phyloP scores from a whole-genome alignment of 2,329 filamentous ascomycete species.

The Laburnicola sp. region DNA sequence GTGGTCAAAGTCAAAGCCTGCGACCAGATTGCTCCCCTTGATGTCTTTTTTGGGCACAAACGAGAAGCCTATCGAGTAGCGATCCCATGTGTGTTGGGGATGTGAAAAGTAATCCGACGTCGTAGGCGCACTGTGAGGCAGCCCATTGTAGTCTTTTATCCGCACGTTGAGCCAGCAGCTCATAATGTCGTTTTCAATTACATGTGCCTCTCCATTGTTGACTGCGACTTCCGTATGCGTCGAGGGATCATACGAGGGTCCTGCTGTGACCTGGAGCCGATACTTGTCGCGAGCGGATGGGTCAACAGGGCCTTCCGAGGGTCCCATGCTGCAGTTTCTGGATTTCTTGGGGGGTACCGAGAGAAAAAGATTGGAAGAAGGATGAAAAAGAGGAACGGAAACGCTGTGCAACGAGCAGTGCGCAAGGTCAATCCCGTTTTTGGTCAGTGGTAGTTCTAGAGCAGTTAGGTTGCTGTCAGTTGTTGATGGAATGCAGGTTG shows the following conservation, averaged over 20 bases:
- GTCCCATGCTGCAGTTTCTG: constrained; percentile 5
- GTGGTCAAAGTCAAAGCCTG: constrained; percentile 45
- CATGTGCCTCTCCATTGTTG: constrained; percentile 30
- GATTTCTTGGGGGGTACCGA: too few relatives aligned
- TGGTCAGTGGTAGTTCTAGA: too few relatives aligned
- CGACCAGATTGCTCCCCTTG: constrained; percentile 34
- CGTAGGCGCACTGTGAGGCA: constrained; percentile 34
- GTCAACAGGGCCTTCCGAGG: constrained; percentile 26
- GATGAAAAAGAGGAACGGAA: too few relatives aligned
- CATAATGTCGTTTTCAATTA: constrained; percentile 35
- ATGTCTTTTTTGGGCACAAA: constrained; percentile 43
- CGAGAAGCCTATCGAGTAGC: constrained; percentile 43
- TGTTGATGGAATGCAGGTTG: too few relatives aligned
- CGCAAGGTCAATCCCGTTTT: too few relatives aligned
- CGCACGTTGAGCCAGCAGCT: constrained; percentile 38
- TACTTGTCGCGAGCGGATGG: constrained; percentile 42
- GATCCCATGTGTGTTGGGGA: constrained; percentile 36
- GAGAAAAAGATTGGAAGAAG: too few relatives aligned
- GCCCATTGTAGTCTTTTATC: constrained; percentile 43
- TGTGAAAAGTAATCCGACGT: constrained; percentile 39
- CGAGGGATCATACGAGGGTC: constrained; percentile 37
- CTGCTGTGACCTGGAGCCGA: constrained; percentile 43
- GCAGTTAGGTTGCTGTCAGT: too few relatives aligned
- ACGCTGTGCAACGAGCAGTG: too few relatives aligned
- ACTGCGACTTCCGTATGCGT: constrained; percentile 39